A percentile compares a stretch with the other conserved stretches of the same genome.
These are phyloP conservation scores for Hibiscus syriacus DNA, from an alignment of 345 rosid species.

Conservation along the genomic window DNA sequence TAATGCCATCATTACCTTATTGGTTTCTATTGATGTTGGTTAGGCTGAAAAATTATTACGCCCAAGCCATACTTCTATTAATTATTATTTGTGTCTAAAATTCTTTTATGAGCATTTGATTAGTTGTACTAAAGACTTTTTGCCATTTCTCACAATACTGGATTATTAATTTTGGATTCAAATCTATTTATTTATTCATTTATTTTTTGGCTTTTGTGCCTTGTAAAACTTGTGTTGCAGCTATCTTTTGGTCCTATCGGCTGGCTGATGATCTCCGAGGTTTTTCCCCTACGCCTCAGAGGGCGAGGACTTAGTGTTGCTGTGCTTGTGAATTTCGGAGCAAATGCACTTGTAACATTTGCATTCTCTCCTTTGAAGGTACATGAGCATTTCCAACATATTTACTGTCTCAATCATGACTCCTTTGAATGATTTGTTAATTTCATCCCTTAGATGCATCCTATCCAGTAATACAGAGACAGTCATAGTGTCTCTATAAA, in stretches of 20 bases:
- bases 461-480: not conserved
- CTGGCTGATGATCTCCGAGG: conserved; percentile 95
- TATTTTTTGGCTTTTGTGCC: not conserved
- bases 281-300: conserved; percentile 77
- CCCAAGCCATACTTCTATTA: not conserved
- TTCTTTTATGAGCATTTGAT: not conserved
- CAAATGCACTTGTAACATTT: conserved; percentile 88
- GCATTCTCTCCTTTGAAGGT: conserved; percentile 91
- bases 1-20: not conserved
- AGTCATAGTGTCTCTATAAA: not conserved
- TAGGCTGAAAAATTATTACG: conserved; percentile 1
- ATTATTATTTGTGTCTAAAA: not conserved
- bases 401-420: not conserved
- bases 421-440: not conserved
- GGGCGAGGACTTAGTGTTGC: conserved; percentile 88
- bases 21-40: not conserved
- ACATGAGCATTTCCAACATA: conserved; percentile 2
- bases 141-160: not conserved
- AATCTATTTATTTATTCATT: not conserved
- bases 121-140: no score
- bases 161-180: not conserved
- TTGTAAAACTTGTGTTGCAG: conserved; percentile 38
- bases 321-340: conserved; percentile 86
- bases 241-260: conserved; percentile 96
- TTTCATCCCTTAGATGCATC: conserved; percentile 2